Base-by-base conservation (phyloP, 352 stramenopile genomes). In the Vaucheria bursata region DNA sequence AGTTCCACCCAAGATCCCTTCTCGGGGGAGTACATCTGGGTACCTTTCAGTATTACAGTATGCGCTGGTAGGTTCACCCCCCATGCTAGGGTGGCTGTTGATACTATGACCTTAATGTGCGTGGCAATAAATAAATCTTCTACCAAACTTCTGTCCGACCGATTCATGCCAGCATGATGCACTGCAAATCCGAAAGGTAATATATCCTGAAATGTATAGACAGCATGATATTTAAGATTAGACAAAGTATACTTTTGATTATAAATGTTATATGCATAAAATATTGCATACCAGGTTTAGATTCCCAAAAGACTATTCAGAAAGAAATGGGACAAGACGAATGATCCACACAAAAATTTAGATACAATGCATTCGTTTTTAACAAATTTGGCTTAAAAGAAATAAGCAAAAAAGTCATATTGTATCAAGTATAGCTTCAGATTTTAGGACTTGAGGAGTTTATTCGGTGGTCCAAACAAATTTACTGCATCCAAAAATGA, bases 11-110 rank as follows among this genome's bases (percentile, higher is more conserved):
- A 99, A 29, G 93, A 88, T 18, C 95, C 95, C 77, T 97, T 94
- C 68, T 98, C 93, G 1, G 96, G 96, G 78, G 97, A 97, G 87
- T 99, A 99, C 80, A 99, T 98, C 83, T 99, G 96, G 34, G 97
- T 99, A n/a, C 97, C 97, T 87, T 99, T 99, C 84, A 99, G 99
- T 79, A 99, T 99, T 12, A 99, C 97, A 1, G 96, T 98, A 86
- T 99, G 96, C 0, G 95, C 95, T 1, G 97, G 97, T 64, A 99
- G 85, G 85, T 99, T 99, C 29, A 99, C 96, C 86, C 97, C 97
- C 97, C 97, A 99, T 0, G 97, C 97, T 12, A 99, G 87, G 37
- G 97, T 99, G 37, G 95, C 96, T 2, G 97, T 99, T 53, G 91
- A 98, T 69, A 97, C 93, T 25, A 99, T 85, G 1, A 99, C 96